Evolutionary conservation across 345 rosid species (phyloP).

Genomic region (Eutrema japonicum): DNA sequence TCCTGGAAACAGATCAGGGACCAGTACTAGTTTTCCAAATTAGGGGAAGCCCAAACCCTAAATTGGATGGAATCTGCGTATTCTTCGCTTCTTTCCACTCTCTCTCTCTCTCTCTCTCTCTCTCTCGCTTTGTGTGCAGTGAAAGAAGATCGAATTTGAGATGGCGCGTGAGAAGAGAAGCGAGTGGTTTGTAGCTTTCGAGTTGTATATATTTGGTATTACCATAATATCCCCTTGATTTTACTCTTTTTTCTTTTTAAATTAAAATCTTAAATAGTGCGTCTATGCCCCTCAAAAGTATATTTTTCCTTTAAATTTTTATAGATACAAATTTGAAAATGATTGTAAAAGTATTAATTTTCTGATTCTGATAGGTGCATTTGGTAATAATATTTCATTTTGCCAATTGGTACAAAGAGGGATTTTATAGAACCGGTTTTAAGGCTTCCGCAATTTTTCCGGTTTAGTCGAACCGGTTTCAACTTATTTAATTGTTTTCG

Average conservation of each 20-base stretch:
- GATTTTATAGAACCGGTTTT: neutral
- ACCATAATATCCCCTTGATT: slow-evolving; percentile 20
- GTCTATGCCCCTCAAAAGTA: too few species aligned
- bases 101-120: slow-evolving; percentile 21
- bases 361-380: too few species aligned
- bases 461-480: slow-evolving; percentile 30
- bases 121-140: slow-evolving; percentile 41
- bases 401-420: neutral
- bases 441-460: neutral
- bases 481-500: slow-evolving; percentile 11
- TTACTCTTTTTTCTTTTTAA: too few species aligned
- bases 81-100: slow-evolving; percentile 31
- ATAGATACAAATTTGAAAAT: too few species aligned
- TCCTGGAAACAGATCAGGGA: slow-evolving; percentile 40
- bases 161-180: slow-evolving; percentile 47
- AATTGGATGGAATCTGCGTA: slow-evolving; percentile 43
- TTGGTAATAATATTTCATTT: too few species aligned
- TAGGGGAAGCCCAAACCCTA: slow-evolving; percentile 63
- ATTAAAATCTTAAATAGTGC: too few species aligned
- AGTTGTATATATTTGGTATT: neutral
- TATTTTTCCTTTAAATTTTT: too few species aligned
- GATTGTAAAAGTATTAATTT: too few species aligned
- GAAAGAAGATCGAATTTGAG: slow-evolving; percentile 37
- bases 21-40: slow-evolving; percentile 46
- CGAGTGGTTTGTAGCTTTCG: slow-evolving; percentile 41